These are phyloP conservation scores for Rhodotorula sp. DNA, from an alignment of 1,284 basidiomycete species.

Conservation along the genomic window DNA sequence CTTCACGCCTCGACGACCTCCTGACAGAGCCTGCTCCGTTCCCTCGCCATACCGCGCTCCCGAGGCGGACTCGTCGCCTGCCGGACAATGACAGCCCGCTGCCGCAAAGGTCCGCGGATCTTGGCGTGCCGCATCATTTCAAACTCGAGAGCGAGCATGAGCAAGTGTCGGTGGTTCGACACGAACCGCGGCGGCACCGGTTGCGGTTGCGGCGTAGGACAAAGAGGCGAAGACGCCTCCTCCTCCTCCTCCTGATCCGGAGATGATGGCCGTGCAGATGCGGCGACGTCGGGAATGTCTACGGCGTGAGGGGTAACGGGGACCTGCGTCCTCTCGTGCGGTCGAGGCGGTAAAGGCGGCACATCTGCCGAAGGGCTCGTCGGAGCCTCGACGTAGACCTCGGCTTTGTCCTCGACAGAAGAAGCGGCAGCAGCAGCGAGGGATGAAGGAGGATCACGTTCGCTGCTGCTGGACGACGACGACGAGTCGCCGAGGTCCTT, in stretches of 20 bases:
- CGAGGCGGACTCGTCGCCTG: conserved; percentile 7
- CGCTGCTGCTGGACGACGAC: neutral
- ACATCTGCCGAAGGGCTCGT: conserved; percentile 7
- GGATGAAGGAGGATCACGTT: no score
- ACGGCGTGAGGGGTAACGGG: neutral
- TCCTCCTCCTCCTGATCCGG: neutral
- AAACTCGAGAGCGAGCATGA: conserved; percentile 40
- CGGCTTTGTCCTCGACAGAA: no score
- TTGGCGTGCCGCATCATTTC: conserved; percentile 41
- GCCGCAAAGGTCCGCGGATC: conserved; percentile 37
- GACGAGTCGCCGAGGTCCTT: neutral
- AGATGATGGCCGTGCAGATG: no score
- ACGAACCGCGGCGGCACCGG: conserved; percentile 28
- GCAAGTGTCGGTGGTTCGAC: conserved; percentile 41
- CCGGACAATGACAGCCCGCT: conserved; percentile 33
- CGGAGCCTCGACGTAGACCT: neutral
- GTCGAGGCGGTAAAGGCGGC: conserved; percentile 8
- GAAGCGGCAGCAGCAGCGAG: neutral
- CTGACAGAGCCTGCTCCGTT: conserved; percentile 4
- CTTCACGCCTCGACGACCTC: neutral
- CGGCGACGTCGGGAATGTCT: no score
- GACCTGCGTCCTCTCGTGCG: neutral
- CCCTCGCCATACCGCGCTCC: neutral
- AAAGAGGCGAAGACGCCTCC: neutral
- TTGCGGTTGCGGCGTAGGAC: neutral